These are phyloP conservation scores for Drechmeria coniospora DNA, from an alignment of 2,329 filamentous ascomycete species.

Conservation along the genomic window DNA sequence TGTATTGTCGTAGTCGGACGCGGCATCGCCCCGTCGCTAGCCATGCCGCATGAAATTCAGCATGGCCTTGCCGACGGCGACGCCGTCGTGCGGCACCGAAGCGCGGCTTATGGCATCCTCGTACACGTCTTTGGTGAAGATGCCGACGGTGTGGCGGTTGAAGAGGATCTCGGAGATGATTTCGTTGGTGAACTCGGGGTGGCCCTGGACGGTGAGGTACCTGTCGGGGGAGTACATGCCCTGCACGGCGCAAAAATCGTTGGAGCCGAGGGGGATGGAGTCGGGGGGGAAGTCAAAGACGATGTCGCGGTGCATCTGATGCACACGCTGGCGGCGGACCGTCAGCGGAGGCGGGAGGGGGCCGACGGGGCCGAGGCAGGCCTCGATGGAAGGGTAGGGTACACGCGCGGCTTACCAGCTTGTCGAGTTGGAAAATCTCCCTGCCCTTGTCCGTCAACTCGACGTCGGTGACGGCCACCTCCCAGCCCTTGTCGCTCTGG, in stretches of 20 bases:
- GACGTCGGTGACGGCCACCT: conserved; percentile 26
- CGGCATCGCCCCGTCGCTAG: conserved; percentile 3
- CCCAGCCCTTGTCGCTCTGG: conserved; percentile 26
- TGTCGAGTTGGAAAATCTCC: conserved; percentile 21
- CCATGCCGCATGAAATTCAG: conserved; percentile 57
- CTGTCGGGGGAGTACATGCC: conserved; percentile 23
- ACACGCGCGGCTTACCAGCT: conserved; percentile 14
- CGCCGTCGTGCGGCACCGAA: conserved; percentile 57
- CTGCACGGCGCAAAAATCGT: conserved; percentile 24
- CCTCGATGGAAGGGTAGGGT: too few species aligned
- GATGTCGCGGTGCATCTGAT: conserved; percentile 33
- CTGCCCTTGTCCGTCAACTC: conserved; percentile 23
- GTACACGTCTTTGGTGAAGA: conserved; percentile 56
- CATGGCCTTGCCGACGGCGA: conserved; percentile 59
- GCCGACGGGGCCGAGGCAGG: too few species aligned
- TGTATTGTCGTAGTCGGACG: not conserved
- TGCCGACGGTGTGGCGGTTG: conserved; percentile 45
- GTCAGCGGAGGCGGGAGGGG: conserved; percentile 40
- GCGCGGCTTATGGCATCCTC: conserved; percentile 53
- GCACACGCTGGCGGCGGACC: conserved; percentile 15
- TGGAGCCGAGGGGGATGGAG: conserved; percentile 25
- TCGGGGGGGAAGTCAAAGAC: conserved; percentile 22
- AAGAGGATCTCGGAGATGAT: conserved; percentile 23
- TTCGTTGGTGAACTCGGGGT: conserved; percentile 27
- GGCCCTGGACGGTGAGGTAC: conserved; percentile 29